Evolutionary conservation across 768 basidiomycete species (phyloP), one percentile per base, ranked within the genome.

Genomic region (Auriscalpium orientale): DNA sequence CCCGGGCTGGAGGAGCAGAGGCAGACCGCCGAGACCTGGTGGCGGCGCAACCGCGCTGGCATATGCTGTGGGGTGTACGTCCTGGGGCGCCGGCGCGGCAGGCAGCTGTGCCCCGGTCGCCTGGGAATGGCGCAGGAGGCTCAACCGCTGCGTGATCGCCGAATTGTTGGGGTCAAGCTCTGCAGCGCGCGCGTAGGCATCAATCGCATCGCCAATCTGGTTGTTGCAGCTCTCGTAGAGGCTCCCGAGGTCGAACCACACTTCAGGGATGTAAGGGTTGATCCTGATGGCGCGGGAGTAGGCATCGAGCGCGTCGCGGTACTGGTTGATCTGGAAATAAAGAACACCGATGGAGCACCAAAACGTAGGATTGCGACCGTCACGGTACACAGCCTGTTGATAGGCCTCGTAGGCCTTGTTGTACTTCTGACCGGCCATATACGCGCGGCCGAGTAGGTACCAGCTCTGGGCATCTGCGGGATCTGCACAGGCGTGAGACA

Each of bases 381-480:
- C 97, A 53, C 95, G 90, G 72, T 98, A 98, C 16, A 99, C 94
- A 18, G 97, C 95, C 71, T 99, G 97, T 65, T 99, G 97, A 68
- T 98, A 98, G 0, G 95, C 95, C 70, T 99, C 95, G 73, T 99
- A 98, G 16, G 97, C 97, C 69, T 98, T 98, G 79, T 97, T 98
- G 76, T 98, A 98, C 69, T 98, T 95, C 71, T 91, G 91, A 16
- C 91, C 93, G 15, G 94, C 91, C 94, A 98, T 98, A 72, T 94
- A 98, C 1, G 95, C 95, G 60, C 97, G 91, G 54, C 95, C 95
- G 59, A 98, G 86, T 45, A 98, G 83, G 72, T 98, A 99, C 95
- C 97, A 99, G 65, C 91, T 95, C 72, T 98, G 97, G 16, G 97
- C 92, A 68, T 99, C 97, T 28, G 87, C 81, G 16, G 91, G 85